Percentiles rank a stretch among this genome's conserved stretches.
These are phyloP conservation scores for Theobroma grandiflorum DNA, from an alignment of 441 rosid species.

Conservation along the genomic window DNA sequence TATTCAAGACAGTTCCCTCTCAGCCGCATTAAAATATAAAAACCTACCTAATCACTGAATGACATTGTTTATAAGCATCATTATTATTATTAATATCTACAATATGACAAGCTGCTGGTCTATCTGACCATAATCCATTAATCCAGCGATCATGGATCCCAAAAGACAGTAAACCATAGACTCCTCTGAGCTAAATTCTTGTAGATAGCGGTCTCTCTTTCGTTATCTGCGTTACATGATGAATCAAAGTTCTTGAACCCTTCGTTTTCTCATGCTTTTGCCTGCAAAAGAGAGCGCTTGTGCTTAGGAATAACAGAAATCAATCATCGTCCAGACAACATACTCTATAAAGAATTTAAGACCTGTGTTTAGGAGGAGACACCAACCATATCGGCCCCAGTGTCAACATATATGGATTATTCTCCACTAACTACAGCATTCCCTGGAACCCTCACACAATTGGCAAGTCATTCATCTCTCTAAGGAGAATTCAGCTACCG, in stretches of 20 bases:
- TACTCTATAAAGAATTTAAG: neutral
- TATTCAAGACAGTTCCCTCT: no score
- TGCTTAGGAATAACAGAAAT: neutral
- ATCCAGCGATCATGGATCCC: slow-evolving; percentile 26
- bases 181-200: slow-evolving; percentile 17
- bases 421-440: slow-evolving; percentile 8
- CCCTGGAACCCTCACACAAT: neutral
- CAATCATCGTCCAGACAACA: neutral
- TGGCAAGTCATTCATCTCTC: neutral
- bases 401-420: neutral
- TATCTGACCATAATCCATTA: slow-evolving; percentile 18
- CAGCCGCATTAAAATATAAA: no score
- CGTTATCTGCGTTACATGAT: slow-evolving; percentile 27
- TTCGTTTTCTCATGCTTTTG: slow-evolving; percentile 52
- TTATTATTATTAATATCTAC: slow-evolving; percentile 42
- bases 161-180: slow-evolving; percentile 14
- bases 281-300: slow-evolving; percentile 46
- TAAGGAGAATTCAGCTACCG: neutral
- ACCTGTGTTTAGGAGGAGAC: neutral
- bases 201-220: neutral
- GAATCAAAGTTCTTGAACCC: slow-evolving; percentile 13
- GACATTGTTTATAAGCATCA: slow-evolving; percentile 27
- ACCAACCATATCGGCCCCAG: slow-evolving; percentile 28
- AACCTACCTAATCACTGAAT: neutral
- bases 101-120: slow-evolving; percentile 31